Conservation (phyloP, 176 grass and related monocot genomes). For the Carex scoparia region DNA sequence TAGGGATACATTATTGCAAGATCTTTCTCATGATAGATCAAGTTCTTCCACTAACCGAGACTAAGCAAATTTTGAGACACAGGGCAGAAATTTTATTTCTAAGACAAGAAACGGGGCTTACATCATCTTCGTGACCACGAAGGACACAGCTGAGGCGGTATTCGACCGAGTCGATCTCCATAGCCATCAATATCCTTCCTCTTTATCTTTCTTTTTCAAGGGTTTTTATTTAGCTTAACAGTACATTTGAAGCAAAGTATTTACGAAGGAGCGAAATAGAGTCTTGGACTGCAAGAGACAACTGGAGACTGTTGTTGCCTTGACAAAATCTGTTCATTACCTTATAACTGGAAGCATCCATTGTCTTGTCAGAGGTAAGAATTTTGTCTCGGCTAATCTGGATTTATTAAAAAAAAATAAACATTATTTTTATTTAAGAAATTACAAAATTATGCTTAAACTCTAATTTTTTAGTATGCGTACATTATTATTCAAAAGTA, state of each 20-base stretch:
- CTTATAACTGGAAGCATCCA: background rate
- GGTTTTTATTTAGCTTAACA: background rate
- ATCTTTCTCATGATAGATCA: background rate
- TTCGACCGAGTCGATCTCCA: conserved; percentile 29
- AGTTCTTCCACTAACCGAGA: background rate
- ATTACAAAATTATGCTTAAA: background rate
- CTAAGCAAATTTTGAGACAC: conserved; percentile 36
- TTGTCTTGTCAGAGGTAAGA: background rate
- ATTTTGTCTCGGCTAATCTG: background rate
- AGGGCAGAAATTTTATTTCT: background rate
- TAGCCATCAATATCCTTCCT: background rate
- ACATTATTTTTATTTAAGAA: background rate
- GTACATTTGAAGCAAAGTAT: background rate
- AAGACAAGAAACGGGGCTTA: conserved; percentile 24
- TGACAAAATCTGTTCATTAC: background rate
- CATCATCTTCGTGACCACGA: conserved; percentile 78
- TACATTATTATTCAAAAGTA: no score
- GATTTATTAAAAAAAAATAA: background rate
- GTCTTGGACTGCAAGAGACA: conserved; percentile 3
- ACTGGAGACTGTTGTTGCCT: background rate
- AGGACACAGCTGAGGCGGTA: conserved; percentile 68
- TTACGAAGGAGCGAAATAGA: background rate
- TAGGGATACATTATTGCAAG: background rate
- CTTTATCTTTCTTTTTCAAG: background rate
- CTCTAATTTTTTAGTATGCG: no score